Conservation (phyloP, 2,329 filamentous ascomycete genomes). For the Penicillium brasilianum region DNA sequence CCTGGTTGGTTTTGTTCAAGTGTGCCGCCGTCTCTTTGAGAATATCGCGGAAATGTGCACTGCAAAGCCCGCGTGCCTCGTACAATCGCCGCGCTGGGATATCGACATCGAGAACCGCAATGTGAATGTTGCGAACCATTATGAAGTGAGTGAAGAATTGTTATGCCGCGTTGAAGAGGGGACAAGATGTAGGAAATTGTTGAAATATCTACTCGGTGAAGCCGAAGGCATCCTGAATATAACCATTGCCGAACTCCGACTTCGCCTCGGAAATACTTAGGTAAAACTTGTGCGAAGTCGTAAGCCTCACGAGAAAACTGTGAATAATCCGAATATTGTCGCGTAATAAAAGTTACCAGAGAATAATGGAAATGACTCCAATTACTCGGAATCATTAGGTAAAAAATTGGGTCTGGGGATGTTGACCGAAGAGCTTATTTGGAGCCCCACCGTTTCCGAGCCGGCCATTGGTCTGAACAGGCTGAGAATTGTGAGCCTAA, state of each 20-base stretch:
- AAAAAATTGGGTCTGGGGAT: conserved; percentile 23
- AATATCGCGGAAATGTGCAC: conserved; percentile 33
- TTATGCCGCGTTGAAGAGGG: background rate
- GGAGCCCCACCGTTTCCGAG: conserved; percentile 16
- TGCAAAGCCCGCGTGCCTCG: conserved; percentile 33
- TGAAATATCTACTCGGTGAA: background rate
- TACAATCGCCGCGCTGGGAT: conserved; percentile 33
- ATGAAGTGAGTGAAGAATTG: background rate
- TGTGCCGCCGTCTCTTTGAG: conserved; percentile 31
- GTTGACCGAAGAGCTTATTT: conserved; percentile 29
- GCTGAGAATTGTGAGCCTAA: conserved; percentile 4
- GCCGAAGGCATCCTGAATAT: background rate
- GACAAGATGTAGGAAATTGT: background rate
- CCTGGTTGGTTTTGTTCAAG: conserved; percentile 25
- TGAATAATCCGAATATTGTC: conserved; percentile 20
- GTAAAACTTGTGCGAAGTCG: conserved; percentile 19
- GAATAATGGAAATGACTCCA: conserved; percentile 28
- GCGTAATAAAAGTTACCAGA: conserved; percentile 12
- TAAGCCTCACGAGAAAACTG: background rate
- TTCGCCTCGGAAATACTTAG: conserved; percentile 14
- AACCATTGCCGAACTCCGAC: conserved; percentile 4
- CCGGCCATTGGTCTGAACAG: background rate
- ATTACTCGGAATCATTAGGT: conserved; percentile 29
- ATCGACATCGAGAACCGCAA: conserved; percentile 35
- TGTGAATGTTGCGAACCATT: conserved; percentile 33